Evolutionary conservation across 208 protist genomes (phyloP).

Genomic region (Trypanosoma rangeli): DNA sequence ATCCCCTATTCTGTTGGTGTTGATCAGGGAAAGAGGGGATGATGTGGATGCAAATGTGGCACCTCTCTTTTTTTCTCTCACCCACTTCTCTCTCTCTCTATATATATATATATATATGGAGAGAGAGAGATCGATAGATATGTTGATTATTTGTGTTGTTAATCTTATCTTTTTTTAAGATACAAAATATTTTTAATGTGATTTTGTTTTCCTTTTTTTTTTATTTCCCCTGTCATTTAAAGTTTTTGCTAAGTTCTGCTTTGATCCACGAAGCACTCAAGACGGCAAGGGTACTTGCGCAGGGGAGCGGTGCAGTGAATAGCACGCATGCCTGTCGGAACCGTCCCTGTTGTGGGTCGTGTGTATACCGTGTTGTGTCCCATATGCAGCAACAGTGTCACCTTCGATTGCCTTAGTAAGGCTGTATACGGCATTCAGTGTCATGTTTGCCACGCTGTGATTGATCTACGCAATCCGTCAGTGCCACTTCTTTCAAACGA

Average conservation of each 20-base stretch:
- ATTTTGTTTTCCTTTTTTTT: not conserved
- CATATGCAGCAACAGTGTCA: slow-evolving; percentile 52
- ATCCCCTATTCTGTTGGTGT: slow-evolving; percentile 5
- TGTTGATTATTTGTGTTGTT: not conserved
- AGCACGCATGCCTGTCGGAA: slow-evolving; percentile 31
- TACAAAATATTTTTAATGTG: no score
- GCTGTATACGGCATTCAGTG: slow-evolving; percentile 63
- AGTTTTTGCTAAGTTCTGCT: not conserved
- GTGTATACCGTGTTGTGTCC: slow-evolving; percentile 75
- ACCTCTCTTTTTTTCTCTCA: not conserved
- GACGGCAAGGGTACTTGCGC: not conserved
- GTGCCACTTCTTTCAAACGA: slow-evolving; percentile 47
- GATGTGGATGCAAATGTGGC: not conserved
- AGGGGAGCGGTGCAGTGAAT: not conserved
- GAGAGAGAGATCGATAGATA: not conserved
- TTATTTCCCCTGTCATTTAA: not conserved
- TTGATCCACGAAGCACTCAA: not conserved
- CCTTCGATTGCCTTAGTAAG: slow-evolving; percentile 55
- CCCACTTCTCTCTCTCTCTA: slow-evolving; percentile 7
- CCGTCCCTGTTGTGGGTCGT: slow-evolving; percentile 46
- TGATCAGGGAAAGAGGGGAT: not conserved
- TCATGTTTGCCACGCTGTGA: slow-evolving; percentile 48
- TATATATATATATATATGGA: slow-evolving; percentile 20
- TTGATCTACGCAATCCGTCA: slow-evolving; percentile 71
- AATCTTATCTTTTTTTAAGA: no score